Base-by-base conservation (phyloP, 1,284 basidiomycete genomes). In the Naganishia liquefaciens region DNA sequence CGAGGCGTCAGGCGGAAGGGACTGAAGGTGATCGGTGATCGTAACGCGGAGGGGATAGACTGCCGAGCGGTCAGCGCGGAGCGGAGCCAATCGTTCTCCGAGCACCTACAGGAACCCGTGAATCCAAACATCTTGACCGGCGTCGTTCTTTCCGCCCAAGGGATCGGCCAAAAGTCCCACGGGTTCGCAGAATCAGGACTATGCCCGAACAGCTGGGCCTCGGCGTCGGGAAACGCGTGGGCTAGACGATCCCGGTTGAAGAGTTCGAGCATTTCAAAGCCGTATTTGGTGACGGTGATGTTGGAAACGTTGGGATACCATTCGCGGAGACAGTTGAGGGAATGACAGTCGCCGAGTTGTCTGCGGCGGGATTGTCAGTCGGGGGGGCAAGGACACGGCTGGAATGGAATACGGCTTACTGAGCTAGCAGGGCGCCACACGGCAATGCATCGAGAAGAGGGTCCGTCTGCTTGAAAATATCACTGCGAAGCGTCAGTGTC, bases 231-330 rank as follows among this genome's bases (percentile, higher is more conserved):
- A 57, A 73, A 79, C 42, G 64, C 67, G 30, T 67, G 52, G 37
- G 70, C 72, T 40, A 79, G 69, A 9, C 71, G 68, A 13, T 71
- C 68, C 54, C 73, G 71, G n/a, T 70, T 69, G 65, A 79, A 80
- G n/a, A 79, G 63, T 51, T 80, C 78, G 23, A 68, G 67, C 28
- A 79, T 73, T 67, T 79, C 77, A 63, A 78, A 79, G 5, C 76
- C 77, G 69, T 80, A 80, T 54, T 79, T 79, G 6, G 77, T 74
- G n/a, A 79, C 69, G 13, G 79, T 80, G 63, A 80, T 76, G 64
- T 80, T 79, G 65, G 74, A 75, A 39, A 74, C 70, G 21, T 74
- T 71, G 2, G 76, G 77, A 64, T 77, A 79, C 78, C 78, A 79
- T 68, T 79, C 77, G 60, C 74, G 69, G 33, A 74, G 60, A 64